Evolutionary conservation across 352 stramenopile genomes (phyloP), one percentile per base, ranked within the genome.

Genomic region (Phytopythium vexans): DNA sequence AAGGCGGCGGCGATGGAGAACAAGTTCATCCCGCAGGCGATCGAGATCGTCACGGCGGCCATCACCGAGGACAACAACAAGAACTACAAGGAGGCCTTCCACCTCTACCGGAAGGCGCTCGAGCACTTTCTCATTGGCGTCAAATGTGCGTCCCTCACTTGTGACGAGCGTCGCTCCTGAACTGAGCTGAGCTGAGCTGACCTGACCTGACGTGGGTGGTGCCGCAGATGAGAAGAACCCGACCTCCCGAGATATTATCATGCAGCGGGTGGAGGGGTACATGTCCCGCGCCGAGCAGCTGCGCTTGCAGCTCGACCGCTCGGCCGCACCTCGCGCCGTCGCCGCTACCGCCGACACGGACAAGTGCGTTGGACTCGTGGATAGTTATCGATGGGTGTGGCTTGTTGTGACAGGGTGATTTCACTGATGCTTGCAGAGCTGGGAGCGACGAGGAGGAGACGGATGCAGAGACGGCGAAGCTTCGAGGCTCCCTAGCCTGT

Each of bases 381-480:
- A 7, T 15, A 15, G 39, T 12, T 12, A 43, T 8, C 39, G n/a
- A 49, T 51, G 27, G 8, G 34, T 14, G 40, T 33, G 43, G 27
- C 6, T 58, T n/a, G 1, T 32, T 34, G 49, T 52, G 33, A 39
- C 9, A 43, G 40, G 32, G 12, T 56, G 8, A 51, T 15, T 1
- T 31, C 45, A 21, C 6, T 62, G n/a, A 58, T 39, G 27, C 5
- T 34, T 54, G 14, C 47, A 90, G 80, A 70, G 83, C 78, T 2
- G 84, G 90, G 52, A 86, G 84, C 37, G 77, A 96, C 42, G 82
- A 93, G 14, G 82, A 97, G 45, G 90, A 98, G 54, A 92, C 89
- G 6, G 95, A 99, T 51, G 88, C 85, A 42, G 97, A 99, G 64
- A 89, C 81, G 6, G 95, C 87, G 12, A 99, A 99, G 72, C 74